phyloP scores from a whole-genome alignment of 495 filamentous ascomycete genomes.

The Zalerion maritima region DNA sequence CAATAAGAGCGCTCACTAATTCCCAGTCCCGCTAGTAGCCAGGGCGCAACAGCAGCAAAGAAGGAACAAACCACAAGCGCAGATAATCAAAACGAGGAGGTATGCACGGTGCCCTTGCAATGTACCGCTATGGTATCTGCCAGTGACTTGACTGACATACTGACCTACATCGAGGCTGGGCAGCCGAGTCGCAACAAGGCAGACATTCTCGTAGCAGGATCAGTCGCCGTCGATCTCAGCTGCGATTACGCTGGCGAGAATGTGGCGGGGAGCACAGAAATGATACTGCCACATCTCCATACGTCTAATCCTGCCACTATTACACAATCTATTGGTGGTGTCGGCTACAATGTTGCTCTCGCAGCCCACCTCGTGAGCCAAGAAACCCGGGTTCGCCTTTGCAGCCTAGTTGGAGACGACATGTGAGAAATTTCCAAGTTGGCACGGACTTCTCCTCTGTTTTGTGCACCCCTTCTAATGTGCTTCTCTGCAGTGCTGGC shows the following conservation, averaged over 20 bases:
- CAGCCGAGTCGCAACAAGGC: too few species aligned
- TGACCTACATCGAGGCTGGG: too few species aligned
- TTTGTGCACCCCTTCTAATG: conserved; percentile 1
- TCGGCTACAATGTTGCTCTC: conserved; percentile 81
- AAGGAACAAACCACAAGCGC: background rate
- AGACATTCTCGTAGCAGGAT: conserved; percentile 77
- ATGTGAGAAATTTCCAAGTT: too few species aligned
- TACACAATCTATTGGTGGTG: conserved; percentile 74
- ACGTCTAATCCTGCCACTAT: conserved; percentile 83
- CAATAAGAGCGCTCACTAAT: too few species aligned
- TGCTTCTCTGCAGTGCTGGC: conserved; percentile 36
- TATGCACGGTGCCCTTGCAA: too few species aligned
- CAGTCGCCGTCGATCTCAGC: conserved; percentile 72
- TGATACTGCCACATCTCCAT: conserved; percentile 39
- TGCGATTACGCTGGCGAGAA: conserved; percentile 54
- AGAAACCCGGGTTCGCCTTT: conserved; percentile 40
- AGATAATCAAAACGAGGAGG: background rate
- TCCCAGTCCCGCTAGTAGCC: too few species aligned
- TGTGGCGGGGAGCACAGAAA: conserved; percentile 4
- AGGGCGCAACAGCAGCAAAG: too few species aligned
- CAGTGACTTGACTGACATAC: too few species aligned
- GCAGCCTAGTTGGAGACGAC: conserved; percentile 65
- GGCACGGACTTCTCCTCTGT: background rate
- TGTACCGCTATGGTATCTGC: too few species aligned
- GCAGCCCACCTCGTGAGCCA: conserved; percentile 46